Percentiles rank a stretch among this genome's conserved stretches.
Conservation (phyloP, 2,329 filamentous ascomycete species). For the Thelonectria blattea region DNA sequence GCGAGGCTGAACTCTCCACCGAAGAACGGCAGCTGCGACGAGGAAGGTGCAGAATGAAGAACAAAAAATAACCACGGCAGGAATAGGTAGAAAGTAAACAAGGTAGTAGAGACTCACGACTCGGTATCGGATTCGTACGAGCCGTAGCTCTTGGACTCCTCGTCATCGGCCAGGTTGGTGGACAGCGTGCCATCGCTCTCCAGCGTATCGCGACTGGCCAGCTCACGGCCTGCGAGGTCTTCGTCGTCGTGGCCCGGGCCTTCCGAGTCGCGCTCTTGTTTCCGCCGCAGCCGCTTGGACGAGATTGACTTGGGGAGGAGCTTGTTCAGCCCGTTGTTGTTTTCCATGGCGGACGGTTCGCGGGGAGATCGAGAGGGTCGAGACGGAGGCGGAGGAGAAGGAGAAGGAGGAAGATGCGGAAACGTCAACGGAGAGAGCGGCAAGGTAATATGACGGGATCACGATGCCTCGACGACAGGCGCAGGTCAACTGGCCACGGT, state of each 20-base stretch:
- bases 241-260: conserved; percentile 35
- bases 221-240: conserved; percentile 43
- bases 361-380: not conserved
- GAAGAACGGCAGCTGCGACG: conserved; percentile 6
- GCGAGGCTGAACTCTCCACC: conserved; percentile 20
- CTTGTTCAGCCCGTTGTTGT: conserved; percentile 52
- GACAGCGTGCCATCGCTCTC: conserved; percentile 43
- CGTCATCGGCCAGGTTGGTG: conserved; percentile 42
- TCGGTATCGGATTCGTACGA: conserved; percentile 46
- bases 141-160: conserved; percentile 43
- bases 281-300: conserved; percentile 56
- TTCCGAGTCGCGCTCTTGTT: conserved; percentile 49
- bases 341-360: conserved; percentile 28
- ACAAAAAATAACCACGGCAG: not conserved
- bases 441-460: conserved; percentile 6
- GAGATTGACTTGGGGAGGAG: conserved; percentile 59
- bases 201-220: conserved; percentile 48
- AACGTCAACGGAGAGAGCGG: not conserved
- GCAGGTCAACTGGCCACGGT: conserved; percentile 23
- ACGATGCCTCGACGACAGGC: conserved; percentile 12
- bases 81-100: not conserved
- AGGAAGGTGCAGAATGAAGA: not conserved
- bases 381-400: conserved; percentile 10
- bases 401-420: not conserved
- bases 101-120: conserved; percentile 33